Evolutionary conservation across 768 basidiomycete genomes (phyloP), one percentile per base, ranked within the genome.

Genomic region (Xanthoconium stramineum): DNA sequence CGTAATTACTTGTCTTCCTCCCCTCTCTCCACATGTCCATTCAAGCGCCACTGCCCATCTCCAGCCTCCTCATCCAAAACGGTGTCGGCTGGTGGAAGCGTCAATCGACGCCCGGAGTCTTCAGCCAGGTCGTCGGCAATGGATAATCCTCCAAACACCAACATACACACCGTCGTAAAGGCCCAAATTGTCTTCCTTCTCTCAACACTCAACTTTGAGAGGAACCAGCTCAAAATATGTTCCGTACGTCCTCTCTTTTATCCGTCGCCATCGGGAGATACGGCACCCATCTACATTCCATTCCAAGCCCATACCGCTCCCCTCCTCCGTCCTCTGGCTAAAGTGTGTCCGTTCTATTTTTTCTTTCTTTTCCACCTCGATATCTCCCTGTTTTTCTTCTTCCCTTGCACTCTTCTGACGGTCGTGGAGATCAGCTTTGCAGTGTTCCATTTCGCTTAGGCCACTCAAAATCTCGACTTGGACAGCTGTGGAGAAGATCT

Each of bases 141-240:
- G 89, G 89, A 91, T 78, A 77, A 91, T 24, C 24, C 24, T 24
- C 24, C 24, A 24, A 24, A 24, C 24, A 24, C 24, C 24, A 24
- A 24, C 24, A 24, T 24, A 24, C 24, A 24, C 24, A 24, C 24
- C 24, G 24, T 24, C 24, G 4, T 24, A 24, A 24, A 91, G 75
- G 90, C 95, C 57, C 95, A 99, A 80, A 95, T 99, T 69, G 94
- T 96, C 62, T 98, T 99, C 76, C 82, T 98, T 56, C 83, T 99
- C 62, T 94, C 92, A 30, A 98, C 94, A 30, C 84, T 98, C 66
- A 94, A 94, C 75, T 99, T 93, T 71, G 91, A 92, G 69, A 84
- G 91, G 69, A 93, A 97, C 74, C 88, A 94, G 70, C 76, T 84
- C 53, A 95, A 99, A 78, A 97, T 99, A 66, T 88, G 93, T 69